Base-by-base conservation (phyloP, 2,329 filamentous ascomycete species). In the Aspergillus ochraceus region DNA sequence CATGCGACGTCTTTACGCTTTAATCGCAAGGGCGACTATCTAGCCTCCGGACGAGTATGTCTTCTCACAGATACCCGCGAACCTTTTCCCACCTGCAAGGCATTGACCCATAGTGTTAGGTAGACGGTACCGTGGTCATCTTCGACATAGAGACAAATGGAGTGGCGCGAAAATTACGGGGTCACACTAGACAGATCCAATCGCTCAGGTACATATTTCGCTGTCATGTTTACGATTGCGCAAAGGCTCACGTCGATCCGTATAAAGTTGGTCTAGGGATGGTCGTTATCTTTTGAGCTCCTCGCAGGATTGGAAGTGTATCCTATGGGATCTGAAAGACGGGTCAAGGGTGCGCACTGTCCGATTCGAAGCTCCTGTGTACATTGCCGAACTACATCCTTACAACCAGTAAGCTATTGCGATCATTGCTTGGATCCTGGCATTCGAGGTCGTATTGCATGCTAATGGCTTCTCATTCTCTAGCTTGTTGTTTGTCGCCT, bases 111-210 rank as follows among this genome's bases (percentile, higher is more conserved):
- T 50, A 12, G 32, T 8, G 53, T 49, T 64, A 85, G 83, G 81
- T 86, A 63, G 95, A 99, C 79, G 95, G 95, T 66, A 95, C 92
- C 5, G 90, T 99, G 46, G 91, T 96, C 57, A 90, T 99, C 51
- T 99, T 96, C 84, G 95, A 99, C 73, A 87, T 98, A 53, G 96
- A 99, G 78, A 99, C 96, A 10, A 96, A 96, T 83, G 94, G 95
- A 42, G 91, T 98, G 4, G 95, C 95, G 60, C 89, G 92, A 72
- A 99, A 98, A 79, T 82, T 99, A 64, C 88, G 92, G 65, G 95
- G 94, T 12, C 95, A 99, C 78, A 96, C 91, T 54, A 89, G 91
- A 72, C 94, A 95, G 73, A 93, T 99, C 59, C 94, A 96, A 68
- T 97, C 91, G 54, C 78, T 99, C 61, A 96, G 81, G 81, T 81